Base-by-base conservation (phyloP, 2,329 filamentous ascomycete species). In the Ophiostoma piceae region DNA sequence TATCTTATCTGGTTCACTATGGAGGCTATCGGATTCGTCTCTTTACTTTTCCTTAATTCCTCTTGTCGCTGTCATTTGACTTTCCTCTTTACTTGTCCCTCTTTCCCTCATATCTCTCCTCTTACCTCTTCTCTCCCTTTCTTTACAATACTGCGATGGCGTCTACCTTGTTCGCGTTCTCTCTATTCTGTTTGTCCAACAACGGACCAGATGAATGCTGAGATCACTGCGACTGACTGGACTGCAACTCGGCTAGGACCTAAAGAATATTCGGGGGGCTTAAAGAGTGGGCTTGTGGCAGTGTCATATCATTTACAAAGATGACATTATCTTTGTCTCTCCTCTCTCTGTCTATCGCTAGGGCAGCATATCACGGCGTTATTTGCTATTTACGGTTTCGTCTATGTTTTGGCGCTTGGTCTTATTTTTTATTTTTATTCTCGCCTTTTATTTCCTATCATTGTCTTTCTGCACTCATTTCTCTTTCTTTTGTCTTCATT, bases 1-100 rank as follows among this genome's bases (percentile, higher is more conserved):
- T 68, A 35, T 32, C 66, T 71, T 66, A 39, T 64, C 72, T 26
- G 57, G 57, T 41, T 35, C 35, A 22, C 35, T 37, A 41, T 14
- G 35, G n/a, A 39, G 62, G 32, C n/a, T 9, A n/a, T 37, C 60
- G 32, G 37, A n/a, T 67, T 43, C 26, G 54, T 62, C 16, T 47
- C 39, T 47, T n/a, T 47, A 47, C 43, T 57, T 54, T 66, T 26
- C n/a, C 57, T 35, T 54, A n/a, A 3, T 35, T 29, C 19, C 7
- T 70, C 37, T 66, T 64, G 64, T 69, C 19, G 47, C 22, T 22
- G 41, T 8, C 65, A 32, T 39, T 47, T 22, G 22, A 66, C 39
- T n/a, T n/a, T n/a, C 65, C 43, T 6, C 16, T 5, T 9, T 16
- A 47, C 43, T 47, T 47, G 19, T n/a, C 16, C 22, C 37, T 22